Conservation (phyloP, 495 filamentous ascomycete genomes). For the Cenococcum geophilum region DNA sequence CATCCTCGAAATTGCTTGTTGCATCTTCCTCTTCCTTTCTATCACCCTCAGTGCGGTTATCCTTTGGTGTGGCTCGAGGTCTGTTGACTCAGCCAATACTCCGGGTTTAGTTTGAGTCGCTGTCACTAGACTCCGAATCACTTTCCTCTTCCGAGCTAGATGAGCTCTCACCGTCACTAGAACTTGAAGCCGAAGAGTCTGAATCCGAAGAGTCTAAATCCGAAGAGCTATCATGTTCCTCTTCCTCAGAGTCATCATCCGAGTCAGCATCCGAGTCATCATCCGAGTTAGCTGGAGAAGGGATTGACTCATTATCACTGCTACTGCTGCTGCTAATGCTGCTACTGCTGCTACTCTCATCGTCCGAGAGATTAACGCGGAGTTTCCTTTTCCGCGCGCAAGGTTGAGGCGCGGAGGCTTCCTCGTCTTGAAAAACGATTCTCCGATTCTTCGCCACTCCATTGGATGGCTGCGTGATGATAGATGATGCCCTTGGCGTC, state of each 20-base stretch:
- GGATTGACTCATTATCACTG: neutral
- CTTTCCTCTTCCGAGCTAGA: neutral
- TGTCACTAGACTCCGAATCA: neutral
- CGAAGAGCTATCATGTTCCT: neutral
- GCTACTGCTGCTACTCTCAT: conserved; percentile 15
- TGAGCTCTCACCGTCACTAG: neutral
- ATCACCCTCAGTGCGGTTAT: neutral
- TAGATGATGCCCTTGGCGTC: neutral
- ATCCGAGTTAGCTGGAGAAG: neutral
- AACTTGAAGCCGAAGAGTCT: neutral
- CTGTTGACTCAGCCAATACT: no score
- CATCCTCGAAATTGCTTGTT: neutral
- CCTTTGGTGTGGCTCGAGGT: no score
- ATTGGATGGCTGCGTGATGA: neutral
- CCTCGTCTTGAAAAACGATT: neutral
- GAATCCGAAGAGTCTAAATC: neutral
- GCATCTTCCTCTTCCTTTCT: neutral
- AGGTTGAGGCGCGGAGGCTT: neutral
- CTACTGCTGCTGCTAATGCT: neutral
- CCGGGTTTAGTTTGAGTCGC: neutral
- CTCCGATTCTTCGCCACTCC: neutral
- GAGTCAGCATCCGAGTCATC: neutral
- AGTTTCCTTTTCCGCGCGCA: conserved; percentile 11
- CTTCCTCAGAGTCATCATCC: neutral
- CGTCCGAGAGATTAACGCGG: conserved; percentile 12